Evolutionary conservation across 805 yeast genomes (phyloP).

Genomic region (Ogataea methanolica): DNA sequence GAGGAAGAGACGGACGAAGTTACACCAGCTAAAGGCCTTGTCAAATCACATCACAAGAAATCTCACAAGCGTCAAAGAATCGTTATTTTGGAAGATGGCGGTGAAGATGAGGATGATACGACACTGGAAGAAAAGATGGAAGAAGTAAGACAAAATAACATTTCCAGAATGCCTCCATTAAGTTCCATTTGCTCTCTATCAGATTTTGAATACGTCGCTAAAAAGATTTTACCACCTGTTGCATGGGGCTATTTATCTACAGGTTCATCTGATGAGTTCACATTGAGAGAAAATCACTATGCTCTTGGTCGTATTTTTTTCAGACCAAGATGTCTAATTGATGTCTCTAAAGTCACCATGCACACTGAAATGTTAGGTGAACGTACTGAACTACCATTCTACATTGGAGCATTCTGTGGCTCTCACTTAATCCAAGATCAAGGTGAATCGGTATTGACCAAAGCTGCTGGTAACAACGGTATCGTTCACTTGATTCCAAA

Average conservation of each 20-base stretch:
- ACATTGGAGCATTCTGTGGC: slow-evolving; percentile 84
- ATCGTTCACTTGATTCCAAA: slow-evolving; percentile 84
- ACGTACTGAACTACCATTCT: slow-evolving; percentile 66
- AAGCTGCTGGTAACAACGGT: slow-evolving; percentile 60
- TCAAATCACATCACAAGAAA: slow-evolving; percentile 17
- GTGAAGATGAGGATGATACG: neutral
- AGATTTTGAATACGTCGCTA: slow-evolving; percentile 85
- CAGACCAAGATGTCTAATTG: slow-evolving; percentile 73
- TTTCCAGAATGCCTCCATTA: slow-evolving; percentile 59
- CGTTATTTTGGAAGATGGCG: slow-evolving; percentile 33
- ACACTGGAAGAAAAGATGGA: slow-evolving; percentile 27
- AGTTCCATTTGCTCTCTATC: slow-evolving; percentile 63
- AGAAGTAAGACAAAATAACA: slow-evolving; percentile 31
- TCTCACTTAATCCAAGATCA: slow-evolving; percentile 83
- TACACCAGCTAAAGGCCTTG: neutral
- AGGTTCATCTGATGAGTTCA: slow-evolving; percentile 85
- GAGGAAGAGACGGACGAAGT: neutral
- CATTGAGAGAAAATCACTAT: slow-evolving; percentile 77
- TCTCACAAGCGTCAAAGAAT: slow-evolving; percentile 37
- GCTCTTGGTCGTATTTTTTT: slow-evolving; percentile 83
- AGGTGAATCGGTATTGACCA: slow-evolving; percentile 77
- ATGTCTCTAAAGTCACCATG: slow-evolving; percentile 60
- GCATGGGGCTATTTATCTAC: slow-evolving; percentile 87
- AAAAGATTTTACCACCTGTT: slow-evolving; percentile 62
- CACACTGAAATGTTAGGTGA: slow-evolving; percentile 65